Conservation (phyloP, 495 filamentous ascomycete species). For the Aspergillus homomorphus region DNA sequence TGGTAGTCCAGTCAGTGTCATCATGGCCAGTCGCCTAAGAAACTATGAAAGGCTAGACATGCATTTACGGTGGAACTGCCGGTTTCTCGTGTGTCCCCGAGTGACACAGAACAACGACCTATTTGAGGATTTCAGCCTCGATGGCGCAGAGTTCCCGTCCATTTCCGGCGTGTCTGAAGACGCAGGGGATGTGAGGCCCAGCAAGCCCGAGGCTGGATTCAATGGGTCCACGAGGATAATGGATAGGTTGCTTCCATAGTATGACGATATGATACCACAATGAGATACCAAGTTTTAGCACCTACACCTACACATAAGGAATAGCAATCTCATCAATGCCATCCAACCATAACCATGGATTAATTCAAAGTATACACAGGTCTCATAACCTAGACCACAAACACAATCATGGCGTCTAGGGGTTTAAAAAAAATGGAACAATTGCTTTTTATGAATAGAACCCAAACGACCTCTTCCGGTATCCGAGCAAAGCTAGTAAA, state of each 20-base stretch:
- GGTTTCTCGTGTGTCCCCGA: neutral
- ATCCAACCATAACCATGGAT: neutral
- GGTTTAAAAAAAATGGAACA: constrained; percentile 5
- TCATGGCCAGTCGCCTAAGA: neutral
- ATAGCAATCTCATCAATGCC: neutral
- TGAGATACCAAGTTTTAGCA: neutral
- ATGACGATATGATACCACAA: neutral
- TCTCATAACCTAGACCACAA: neutral
- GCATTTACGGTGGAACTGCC: neutral
- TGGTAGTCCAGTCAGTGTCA: neutral
- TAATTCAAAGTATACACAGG: neutral
- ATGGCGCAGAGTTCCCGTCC: too few species aligned
- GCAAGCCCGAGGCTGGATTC: neutral
- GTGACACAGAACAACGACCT: too few species aligned
- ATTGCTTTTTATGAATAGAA: constrained; percentile 12
- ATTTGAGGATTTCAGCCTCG: too few species aligned
- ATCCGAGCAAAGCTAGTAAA: constrained; percentile 15
- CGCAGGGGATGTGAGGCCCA: too few species aligned
- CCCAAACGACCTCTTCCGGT: constrained; percentile 16
- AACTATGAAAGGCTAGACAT: neutral
- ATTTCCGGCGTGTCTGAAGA: neutral
- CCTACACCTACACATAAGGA: neutral
- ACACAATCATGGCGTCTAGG: neutral
- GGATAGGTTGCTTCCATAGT: neutral
- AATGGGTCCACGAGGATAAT: neutral